Evolutionary conservation across 2,329 filamentous ascomycete genomes (phyloP).

Genomic region (Lachnellula suecica): DNA sequence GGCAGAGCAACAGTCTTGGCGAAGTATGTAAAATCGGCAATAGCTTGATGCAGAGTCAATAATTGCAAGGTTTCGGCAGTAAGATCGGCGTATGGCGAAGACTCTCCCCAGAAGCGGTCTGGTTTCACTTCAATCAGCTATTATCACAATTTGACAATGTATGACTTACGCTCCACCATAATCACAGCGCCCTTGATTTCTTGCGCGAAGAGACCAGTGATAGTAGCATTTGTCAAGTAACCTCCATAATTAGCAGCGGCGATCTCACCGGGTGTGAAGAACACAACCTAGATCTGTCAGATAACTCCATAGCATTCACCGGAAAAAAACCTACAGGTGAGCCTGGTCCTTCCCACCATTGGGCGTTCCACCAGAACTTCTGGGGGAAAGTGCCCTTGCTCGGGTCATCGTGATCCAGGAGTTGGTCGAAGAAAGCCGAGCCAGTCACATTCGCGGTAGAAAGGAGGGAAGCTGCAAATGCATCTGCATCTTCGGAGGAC

Average conservation of each 20-base stretch:
- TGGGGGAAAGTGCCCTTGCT: slow-evolving; percentile 54
- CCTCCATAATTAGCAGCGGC: slow-evolving; percentile 45
- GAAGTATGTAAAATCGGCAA: slow-evolving; percentile 54
- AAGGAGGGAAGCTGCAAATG: slow-evolving; percentile 5
- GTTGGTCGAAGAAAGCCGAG: slow-evolving; percentile 39
- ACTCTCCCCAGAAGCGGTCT: slow-evolving; percentile 59
- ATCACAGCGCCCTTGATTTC: slow-evolving; percentile 53
- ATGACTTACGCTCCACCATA: slow-evolving; percentile 49
- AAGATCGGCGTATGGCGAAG: slow-evolving; percentile 49
- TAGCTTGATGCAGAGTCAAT: slow-evolving; percentile 52
- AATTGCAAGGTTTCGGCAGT: slow-evolving; percentile 53
- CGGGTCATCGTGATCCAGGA: slow-evolving; percentile 58
- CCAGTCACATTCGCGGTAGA: slow-evolving; percentile 20
- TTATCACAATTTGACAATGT: neutral
- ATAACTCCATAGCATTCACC: neutral
- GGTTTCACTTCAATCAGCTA: slow-evolving; percentile 1
- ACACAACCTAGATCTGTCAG: slow-evolving; percentile 38
- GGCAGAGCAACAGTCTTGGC: slow-evolving; percentile 51
- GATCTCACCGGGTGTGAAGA: slow-evolving; percentile 53
- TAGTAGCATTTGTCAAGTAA: slow-evolving; percentile 49
- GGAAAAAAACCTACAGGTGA: slow-evolving; percentile 43
- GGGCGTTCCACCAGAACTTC: slow-evolving; percentile 51
- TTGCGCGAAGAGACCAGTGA: slow-evolving; percentile 51
- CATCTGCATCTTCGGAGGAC: slow-evolving; percentile 18
- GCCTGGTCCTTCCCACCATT: slow-evolving; percentile 52